Conservation (phyloP, 2,329 filamentous ascomycete species). For the Teratosphaeria pseudoeucalypti region DNA sequence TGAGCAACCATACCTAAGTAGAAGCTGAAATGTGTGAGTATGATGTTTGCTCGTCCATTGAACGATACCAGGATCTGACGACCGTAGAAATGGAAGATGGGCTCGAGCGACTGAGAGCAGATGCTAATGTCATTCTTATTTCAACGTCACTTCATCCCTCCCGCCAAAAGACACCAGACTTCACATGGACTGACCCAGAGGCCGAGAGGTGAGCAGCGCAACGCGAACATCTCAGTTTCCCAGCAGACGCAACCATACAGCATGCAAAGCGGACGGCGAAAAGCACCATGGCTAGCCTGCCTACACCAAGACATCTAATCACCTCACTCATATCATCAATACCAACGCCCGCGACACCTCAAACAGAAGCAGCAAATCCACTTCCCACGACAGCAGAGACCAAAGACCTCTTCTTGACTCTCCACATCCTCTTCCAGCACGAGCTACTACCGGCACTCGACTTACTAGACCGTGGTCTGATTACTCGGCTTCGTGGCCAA, state of each 20-base stretch:
- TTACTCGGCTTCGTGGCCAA: conserved; percentile 42
- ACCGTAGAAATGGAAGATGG: background rate
- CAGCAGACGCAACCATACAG: background rate
- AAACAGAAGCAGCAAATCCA: conserved; percentile 31
- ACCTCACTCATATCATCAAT: conserved; percentile 19
- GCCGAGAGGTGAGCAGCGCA: background rate
- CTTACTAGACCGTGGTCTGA: conserved; percentile 67
- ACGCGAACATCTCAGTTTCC: background rate
- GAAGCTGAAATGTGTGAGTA: background rate
- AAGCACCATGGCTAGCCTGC: background rate
- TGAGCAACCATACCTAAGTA: no score
- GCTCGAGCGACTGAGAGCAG: background rate
- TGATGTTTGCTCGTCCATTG: background rate
- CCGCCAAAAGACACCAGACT: background rate
- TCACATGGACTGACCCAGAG: background rate
- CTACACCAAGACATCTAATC: conserved; percentile 13
- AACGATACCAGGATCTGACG: background rate
- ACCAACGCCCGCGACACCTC: conserved; percentile 13
- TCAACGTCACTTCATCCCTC: background rate
- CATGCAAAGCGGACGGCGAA: background rate
- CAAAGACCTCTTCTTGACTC: conserved; percentile 53
- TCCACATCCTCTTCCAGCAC: conserved; percentile 76
- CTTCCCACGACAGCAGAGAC: conserved; percentile 18
- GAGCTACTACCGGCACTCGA: conserved; percentile 77
- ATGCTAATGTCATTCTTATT: background rate